Conservation (phyloP, 2,329 filamentous ascomycete genomes). For the Hypoxylon rubiginosum region DNA sequence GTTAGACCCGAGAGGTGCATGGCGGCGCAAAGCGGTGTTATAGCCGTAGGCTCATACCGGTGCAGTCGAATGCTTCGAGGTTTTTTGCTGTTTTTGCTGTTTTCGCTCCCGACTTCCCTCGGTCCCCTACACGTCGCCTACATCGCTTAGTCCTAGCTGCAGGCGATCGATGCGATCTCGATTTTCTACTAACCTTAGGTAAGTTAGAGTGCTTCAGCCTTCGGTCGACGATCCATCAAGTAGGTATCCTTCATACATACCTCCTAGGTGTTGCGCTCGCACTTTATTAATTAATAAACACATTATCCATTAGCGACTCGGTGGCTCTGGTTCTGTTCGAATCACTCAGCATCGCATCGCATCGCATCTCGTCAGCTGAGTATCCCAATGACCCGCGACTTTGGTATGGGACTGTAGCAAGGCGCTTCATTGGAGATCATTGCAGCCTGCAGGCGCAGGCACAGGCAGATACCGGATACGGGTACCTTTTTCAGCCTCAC, state of each 20-base stretch:
- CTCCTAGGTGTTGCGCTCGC: neutral
- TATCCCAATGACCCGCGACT: constrained; percentile 1
- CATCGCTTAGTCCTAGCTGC: constrained; percentile 12
- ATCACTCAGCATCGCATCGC: neutral
- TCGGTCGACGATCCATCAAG: constrained; percentile 23
- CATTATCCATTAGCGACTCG: no score
- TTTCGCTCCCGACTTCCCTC: neutral
- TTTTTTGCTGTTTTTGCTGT: neutral
- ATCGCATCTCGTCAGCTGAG: neutral
- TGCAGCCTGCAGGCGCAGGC: constrained; percentile 4
- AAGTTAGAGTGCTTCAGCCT: constrained; percentile 15
- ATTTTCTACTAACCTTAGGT: neutral
- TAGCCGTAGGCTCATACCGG: neutral
- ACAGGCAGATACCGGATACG: no score
- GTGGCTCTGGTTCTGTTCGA: neutral
- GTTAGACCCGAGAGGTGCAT: constrained; percentile 17
- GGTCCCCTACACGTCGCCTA: neutral
- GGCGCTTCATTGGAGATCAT: constrained; percentile 4
- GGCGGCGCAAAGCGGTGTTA: neutral
- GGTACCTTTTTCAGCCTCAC: constrained; percentile 39
- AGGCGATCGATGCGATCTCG: constrained; percentile 37
- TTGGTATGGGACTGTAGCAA: neutral
- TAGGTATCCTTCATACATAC: constrained; percentile 6
- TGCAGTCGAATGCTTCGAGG: constrained; percentile 23
- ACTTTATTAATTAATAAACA: no score